Evolutionary conservation across 768 basidiomycete species (phyloP), one percentile per base, ranked within the genome.

Genomic region (Russula brevipes): DNA sequence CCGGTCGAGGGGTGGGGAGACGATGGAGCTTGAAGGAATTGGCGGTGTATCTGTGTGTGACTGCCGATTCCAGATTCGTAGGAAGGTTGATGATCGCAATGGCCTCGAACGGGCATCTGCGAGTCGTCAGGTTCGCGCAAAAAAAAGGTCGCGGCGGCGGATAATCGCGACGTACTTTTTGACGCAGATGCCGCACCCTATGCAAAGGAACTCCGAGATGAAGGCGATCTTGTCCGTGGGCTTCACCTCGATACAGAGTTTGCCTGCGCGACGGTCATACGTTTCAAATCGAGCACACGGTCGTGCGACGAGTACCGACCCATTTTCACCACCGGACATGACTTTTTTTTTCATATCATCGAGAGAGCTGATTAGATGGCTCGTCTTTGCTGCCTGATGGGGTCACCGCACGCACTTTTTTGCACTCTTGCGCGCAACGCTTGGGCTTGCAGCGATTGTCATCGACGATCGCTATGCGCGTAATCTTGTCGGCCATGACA

Each of bases 121-220:
- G 42, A 39, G 33, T 62, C 47, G 38, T 57, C n/a, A 17, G 17
- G 51, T 12, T 30, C 44, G 41, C 17, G 30, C 10, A 53, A 30
- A 47, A 61, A 45, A 35, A 16, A 31, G 5, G 9, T 7, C 16
- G 30, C 3, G 3, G 8, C 6, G 24, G 24, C 24, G 24, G 24
- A 24, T 1, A 24, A 1, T 24, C 24, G 24, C 24, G 24, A 78
- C 88, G 73, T 72, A 97, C 96, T 98, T 99, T 79, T 98, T 98
- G 39, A 98, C 95, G 74, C 97, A 99, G 72, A 99, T 98, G 90
- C 97, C 97, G 76, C 97, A 99, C 70, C 97, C 97, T 65, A 99
- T 99, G 74, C 97, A 99, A 59, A 99, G 81, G 74, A 96, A 94
- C 75, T 99, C 97, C 33, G 97, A 98, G 77, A 99, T 91, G 82